Base-by-base conservation (phyloP, 2,329 filamentous ascomycete genomes). In the Balansia obtecta region DNA sequence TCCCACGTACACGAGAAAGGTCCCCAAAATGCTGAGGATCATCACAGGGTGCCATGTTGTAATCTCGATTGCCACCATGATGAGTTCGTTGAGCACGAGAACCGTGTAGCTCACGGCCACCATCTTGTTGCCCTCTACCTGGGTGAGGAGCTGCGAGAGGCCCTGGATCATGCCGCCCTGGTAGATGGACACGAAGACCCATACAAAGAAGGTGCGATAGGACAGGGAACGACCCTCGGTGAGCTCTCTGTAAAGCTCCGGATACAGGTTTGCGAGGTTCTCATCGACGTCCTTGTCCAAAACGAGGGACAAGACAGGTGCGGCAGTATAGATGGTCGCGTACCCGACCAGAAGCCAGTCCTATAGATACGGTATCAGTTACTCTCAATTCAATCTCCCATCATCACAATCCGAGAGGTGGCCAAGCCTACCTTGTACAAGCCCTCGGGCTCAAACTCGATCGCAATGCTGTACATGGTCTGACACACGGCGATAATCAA, bases 321-420 rank as follows among this genome's bases (percentile, higher is more conserved):
- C 77, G 65, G 94, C 95, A 15, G 93, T 98, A 70, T 98, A 98
- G 5, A 96, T 76, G 0, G 93, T 98, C 1, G 90, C 89, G 63
- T 98, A 98, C 45, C 93, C 93, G 12, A 98, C 93, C 56, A 98
- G 80, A 13, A 98, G 79, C 90, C 91, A 98, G 64, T 97, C 88
- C 71, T 85, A 56, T 3, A 12, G 27, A 10, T 15, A 37, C 5
- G 20, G n/a, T 15, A 45, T 46, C 1, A 0, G 56, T 67, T 41
- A 68, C 53, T 43, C 34, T 50, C 20, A 42, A 42, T 7, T n/a
- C 4, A n/a, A 22, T 41, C 10, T 32, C 34, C 30, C 8, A 10
- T 20, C 8, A 9, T 18, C 16, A 16, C 30, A 12, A 52, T 6
- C 27, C 4, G 30, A 13, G 46, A 12, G 34, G 32, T 20, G 20